phyloP scores from a whole-genome alignment of 2,329 filamentous ascomycete species.

The Alternaria viburni region DNA sequence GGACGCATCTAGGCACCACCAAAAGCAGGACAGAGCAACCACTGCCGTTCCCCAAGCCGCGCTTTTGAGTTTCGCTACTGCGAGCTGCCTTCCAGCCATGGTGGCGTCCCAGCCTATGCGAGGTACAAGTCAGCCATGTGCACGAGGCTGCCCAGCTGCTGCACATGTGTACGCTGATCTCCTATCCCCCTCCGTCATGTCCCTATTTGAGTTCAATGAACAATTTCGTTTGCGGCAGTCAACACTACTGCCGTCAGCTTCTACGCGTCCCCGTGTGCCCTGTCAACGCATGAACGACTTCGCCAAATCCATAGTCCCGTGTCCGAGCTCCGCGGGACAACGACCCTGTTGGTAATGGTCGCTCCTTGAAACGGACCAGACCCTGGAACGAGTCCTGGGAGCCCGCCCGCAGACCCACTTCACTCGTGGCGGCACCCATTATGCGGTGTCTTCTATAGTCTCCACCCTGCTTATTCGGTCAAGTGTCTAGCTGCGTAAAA shows the following conservation, averaged over 20 bases:
- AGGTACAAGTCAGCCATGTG: background rate
- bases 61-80: background rate
- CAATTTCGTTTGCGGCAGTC: conserved; percentile 9
- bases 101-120: background rate
- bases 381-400: conserved; percentile 18
- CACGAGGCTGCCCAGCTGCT: background rate
- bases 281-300: conserved; percentile 13
- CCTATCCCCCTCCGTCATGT: background rate
- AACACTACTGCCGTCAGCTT: background rate
- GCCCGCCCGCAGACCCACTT: conserved; percentile 24
- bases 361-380: conserved; percentile 29
- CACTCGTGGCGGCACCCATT: conserved; percentile 24
- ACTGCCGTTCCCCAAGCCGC: background rate
- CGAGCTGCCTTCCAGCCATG: background rate
- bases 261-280: background rate
- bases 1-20: background rate
- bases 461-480: conserved; percentile 13
- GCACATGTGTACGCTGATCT: background rate
- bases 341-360: conserved; percentile 14
- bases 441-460: conserved; percentile 19
- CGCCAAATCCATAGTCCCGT: background rate
- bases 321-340: conserved; percentile 16
- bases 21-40: background rate
- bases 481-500: conserved; percentile 20
- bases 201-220: background rate